These are phyloP conservation scores for Aureobasidium vineae DNA, from an alignment of 2,329 filamentous ascomycete species.

Conservation along the genomic window DNA sequence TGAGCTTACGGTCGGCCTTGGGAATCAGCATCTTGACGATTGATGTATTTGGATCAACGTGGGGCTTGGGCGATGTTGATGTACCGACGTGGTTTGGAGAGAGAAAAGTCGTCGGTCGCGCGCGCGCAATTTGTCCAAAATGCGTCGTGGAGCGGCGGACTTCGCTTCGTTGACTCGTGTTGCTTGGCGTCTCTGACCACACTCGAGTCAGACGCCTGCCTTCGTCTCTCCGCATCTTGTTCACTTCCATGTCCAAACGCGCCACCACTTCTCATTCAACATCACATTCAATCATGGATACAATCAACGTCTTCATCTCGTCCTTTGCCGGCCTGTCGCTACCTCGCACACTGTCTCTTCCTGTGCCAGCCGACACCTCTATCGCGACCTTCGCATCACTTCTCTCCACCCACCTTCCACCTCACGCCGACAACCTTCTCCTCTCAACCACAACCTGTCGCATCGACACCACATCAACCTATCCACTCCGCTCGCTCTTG, in stretches of 20 bases:
- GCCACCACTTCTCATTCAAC: neutral
- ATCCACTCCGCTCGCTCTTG: constrained; percentile 63
- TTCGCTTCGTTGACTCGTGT: constrained; percentile 5
- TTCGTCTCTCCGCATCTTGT: neutral
- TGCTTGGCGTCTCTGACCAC: neutral
- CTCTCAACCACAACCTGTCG: constrained; percentile 81
- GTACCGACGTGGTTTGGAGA: constrained; percentile 23
- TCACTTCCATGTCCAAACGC: neutral
- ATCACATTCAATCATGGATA: constrained; percentile 20
- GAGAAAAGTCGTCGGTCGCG: constrained; percentile 14
- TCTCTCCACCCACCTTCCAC: constrained; percentile 58
- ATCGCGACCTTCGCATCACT: constrained; percentile 63
- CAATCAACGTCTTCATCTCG: constrained; percentile 77
- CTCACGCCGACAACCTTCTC: constrained; percentile 57
- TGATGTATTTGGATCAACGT: constrained; percentile 30
- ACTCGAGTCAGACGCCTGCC: neutral
- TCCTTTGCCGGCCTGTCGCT: constrained; percentile 80
- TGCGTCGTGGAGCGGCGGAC: neutral
- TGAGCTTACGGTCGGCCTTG: constrained; percentile 99
- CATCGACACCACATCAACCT: constrained; percentile 55
- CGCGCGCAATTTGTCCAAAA: constrained; percentile 10
- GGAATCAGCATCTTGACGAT: constrained; percentile 74
- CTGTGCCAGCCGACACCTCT: constrained; percentile 63
- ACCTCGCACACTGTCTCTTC: constrained; percentile 61
- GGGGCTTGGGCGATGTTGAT: constrained; percentile 28